Evolutionary conservation across 148 eudicot species (phyloP).

Genomic region (Camellia granthamiana): DNA sequence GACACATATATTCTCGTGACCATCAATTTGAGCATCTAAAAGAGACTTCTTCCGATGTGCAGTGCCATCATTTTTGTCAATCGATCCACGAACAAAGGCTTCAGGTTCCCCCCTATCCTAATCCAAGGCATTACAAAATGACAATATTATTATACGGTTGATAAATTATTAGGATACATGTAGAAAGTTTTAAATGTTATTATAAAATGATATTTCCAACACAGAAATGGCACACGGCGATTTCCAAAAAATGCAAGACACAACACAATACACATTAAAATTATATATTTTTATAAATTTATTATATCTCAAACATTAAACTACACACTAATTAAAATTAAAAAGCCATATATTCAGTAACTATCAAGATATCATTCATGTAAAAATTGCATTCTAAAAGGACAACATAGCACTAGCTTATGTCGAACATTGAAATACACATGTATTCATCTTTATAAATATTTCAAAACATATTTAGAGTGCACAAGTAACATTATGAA

Average conservation of each 20-base stretch:
- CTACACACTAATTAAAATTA: not conserved
- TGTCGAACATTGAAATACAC: no score
- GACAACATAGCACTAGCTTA: no score
- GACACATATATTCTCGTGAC: conserved; percentile 21
- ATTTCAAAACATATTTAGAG: no score
- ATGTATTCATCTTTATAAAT: no score
- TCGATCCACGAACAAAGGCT: conserved; percentile 4
- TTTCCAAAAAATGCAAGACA: no score
- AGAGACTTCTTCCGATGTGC: conserved; percentile 14
- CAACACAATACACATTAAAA: no score
- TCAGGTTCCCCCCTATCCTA: conserved; percentile 36
- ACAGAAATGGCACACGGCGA: no score
- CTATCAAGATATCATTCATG: no score
- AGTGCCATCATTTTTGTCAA: conserved; percentile 17
- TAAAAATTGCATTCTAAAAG: no score
- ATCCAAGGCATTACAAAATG: conserved; percentile 20
- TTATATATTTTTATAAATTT: no score
- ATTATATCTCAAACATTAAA: not conserved
- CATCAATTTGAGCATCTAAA: conserved; percentile 8
- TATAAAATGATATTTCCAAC: no score
- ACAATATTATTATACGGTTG: not conserved
- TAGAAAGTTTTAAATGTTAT: not conserved
- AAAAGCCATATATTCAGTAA: not conserved
- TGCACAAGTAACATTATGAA: no score
- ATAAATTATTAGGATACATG: not conserved